Evolutionary conservation across 306 rosid genomes (phyloP).

Genomic region (Vachellia collinsii): DNA sequence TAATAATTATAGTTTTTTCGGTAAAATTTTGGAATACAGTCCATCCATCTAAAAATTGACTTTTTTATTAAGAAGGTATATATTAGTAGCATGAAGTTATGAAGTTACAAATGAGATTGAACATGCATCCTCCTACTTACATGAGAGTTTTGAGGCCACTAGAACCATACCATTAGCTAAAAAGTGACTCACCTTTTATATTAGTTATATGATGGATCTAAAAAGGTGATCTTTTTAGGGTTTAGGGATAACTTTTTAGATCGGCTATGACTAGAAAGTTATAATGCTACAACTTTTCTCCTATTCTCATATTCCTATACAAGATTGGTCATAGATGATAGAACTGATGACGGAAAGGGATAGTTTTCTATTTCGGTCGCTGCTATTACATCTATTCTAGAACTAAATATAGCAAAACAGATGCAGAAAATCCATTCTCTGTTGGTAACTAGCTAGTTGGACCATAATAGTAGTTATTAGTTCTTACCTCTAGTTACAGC

Average conservation of each 20-base stretch:
- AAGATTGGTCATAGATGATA: too few species aligned
- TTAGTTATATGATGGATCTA: not conserved
- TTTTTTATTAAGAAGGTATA: too few species aligned
- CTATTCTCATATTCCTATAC: not conserved
- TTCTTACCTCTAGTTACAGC: not conserved
- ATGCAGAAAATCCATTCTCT: not conserved
- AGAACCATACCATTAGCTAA: too few species aligned
- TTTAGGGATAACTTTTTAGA: too few species aligned
- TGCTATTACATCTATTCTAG: not conserved
- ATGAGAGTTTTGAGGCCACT: too few species aligned
- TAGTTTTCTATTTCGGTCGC: not conserved
- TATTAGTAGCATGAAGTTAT: too few species aligned
- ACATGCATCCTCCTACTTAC: too few species aligned
- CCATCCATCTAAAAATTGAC: too few species aligned
- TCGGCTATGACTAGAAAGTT: not conserved
- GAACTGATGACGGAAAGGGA: not conserved
- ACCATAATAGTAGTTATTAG: not conserved
- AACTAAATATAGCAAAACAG: not conserved
- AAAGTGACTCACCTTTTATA: not conserved
- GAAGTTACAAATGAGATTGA: too few species aligned
- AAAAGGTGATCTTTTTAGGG: not conserved
- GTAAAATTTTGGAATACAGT: too few species aligned
- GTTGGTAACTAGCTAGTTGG: not conserved
- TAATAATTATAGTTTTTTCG: too few species aligned
- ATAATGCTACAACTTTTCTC: not conserved